Base-by-base conservation (phyloP, 257 asterid species). In the Nicotiana obtusifolia region DNA sequence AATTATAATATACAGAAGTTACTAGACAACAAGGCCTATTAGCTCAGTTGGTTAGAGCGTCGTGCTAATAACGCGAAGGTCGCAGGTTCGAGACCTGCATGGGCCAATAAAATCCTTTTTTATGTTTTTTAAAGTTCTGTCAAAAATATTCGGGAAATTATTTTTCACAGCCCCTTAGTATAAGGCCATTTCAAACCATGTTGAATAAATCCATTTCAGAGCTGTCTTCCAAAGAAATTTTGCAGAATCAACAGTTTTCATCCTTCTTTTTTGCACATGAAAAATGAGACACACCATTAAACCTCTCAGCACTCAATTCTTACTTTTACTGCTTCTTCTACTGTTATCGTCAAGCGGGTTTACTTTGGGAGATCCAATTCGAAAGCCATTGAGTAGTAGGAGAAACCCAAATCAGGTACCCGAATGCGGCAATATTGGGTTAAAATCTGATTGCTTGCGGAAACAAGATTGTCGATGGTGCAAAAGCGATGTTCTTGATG, bases 31-130 rank as follows among this genome's bases (percentile, higher is more conserved):
- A 4, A 4, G 85, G 82, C 84, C 87, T 22, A 84, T 81, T 84
- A 84, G 82, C 87, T 81, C 84, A 84, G 87, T 53, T 84, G 84
- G 87, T 84, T 84, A 84, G 87, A 81, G 85, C 83, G 81, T 84
- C 62, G 87, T 84, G 84, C 87, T 85, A 85, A 85, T 83, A 82
- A 85, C 82, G 86, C 84, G 83, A 86, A 86, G 88, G 88, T 76
- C 82, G 86, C 83, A 83, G 85, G 85, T 86, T 64, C 71, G 71
- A 64, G 44, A 64, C 71, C 71, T 64, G 71, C 71, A 28, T 64
- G 71, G 71, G 71, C 71, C 71, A 41, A 0, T 15, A 0, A 10
- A 30, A 30, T 30, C 31, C 0, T 1, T 0, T 31, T 4, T 19
- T 9, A 0, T 26, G 1, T 53, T 53, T 53, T 14, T 14, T 1